Conservation (phyloP, 371 early-diverging fungal species). For the Dichotomocladium elegans region DNA sequence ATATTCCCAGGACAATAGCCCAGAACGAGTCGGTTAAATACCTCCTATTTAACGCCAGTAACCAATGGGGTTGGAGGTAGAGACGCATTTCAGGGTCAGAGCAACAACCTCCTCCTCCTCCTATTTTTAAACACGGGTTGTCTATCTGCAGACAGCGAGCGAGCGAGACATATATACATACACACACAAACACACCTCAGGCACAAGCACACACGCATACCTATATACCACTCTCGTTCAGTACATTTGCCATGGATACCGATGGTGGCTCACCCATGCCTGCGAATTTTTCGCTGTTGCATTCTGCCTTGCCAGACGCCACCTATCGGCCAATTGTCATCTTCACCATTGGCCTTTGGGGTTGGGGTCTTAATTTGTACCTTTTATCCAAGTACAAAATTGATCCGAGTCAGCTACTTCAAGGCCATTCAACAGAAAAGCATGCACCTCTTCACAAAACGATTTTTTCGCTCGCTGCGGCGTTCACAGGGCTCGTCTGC, state of each 20-base stretch:
- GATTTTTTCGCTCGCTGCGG: slow-evolving; percentile 44
- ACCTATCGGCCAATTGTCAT: slow-evolving; percentile 70
- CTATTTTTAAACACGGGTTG: too few relatives aligned
- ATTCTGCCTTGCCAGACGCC: slow-evolving; percentile 13
- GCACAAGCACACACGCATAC: too few relatives aligned
- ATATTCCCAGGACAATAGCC: too few relatives aligned
- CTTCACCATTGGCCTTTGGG: slow-evolving; percentile 71
- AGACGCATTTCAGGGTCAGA: too few relatives aligned
- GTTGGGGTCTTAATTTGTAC: slow-evolving; percentile 73
- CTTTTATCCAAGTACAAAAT: slow-evolving; percentile 57
- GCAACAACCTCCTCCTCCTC: too few relatives aligned
- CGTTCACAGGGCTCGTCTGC: slow-evolving; percentile 26
- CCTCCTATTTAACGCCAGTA: too few relatives aligned
- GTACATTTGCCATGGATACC: slow-evolving; percentile 5
- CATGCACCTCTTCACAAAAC: slow-evolving; percentile 22
- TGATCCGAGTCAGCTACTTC: slow-evolving; percentile 55
- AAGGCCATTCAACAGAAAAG: slow-evolving; percentile 42
- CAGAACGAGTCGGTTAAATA: too few relatives aligned
- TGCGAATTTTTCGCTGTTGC: not conserved
- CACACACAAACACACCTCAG: too few relatives aligned
- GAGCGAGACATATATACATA: too few relatives aligned
- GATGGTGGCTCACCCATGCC: not conserved
- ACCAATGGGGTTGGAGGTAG: too few relatives aligned
- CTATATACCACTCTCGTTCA: too few relatives aligned
- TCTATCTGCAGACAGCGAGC: too few relatives aligned